Evolutionary conservation across 2,329 filamentous ascomycete species (phyloP), one percentile per base, ranked within the genome.

Genomic region (Fusarium irregulare): DNA sequence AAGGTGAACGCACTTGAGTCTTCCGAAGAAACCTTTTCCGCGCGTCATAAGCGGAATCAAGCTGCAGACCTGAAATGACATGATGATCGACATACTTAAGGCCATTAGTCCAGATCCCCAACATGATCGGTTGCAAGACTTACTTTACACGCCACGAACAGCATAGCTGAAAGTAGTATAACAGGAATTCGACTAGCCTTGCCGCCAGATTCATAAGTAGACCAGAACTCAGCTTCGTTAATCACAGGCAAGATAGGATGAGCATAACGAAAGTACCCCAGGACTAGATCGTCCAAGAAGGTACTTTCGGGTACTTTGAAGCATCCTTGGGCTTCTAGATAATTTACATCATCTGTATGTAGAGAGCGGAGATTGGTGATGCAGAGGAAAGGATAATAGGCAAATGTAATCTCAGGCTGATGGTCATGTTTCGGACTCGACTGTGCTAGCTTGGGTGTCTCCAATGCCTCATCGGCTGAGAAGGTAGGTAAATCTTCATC

Each of bases 191-290:
- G 27, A 55, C 7, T 18, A 6, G 16, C 5, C 8, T 23, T 45
- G 2, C 16, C 11, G 3, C 6, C 40, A 27, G 28, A 45, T 7
- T 34, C 40, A 8, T 55, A 34, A 14, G 14, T 20, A 16, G 51
- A 55, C 51, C 51, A 55, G 28, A 55, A 55, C 51, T 55, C 51
- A 6, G 20, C 51, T 34, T 55, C 51, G 11, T 55, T 55, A 2
- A 55, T 13, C 8, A 45, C 51, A 34, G 51, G 40, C 4, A 55
- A n/a, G 16, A 55, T 45, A 4, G 40, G 51, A 25, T 55, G 51
- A 55, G 51, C 51, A 55, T 34, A 45, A 8, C 40, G 51, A 45
- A 55, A 55, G 27, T 32, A 55, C 7, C 28, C 9, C 6, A 28
- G 51, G 28, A 55, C 8, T 3, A 55, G 27, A 32, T 46, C 7